Percentiles rank a stretch among this genome's conserved stretches.
Evolutionary conservation across 768 basidiomycete genomes (phyloP).

Genomic region (Pleurotus giganteus): DNA sequence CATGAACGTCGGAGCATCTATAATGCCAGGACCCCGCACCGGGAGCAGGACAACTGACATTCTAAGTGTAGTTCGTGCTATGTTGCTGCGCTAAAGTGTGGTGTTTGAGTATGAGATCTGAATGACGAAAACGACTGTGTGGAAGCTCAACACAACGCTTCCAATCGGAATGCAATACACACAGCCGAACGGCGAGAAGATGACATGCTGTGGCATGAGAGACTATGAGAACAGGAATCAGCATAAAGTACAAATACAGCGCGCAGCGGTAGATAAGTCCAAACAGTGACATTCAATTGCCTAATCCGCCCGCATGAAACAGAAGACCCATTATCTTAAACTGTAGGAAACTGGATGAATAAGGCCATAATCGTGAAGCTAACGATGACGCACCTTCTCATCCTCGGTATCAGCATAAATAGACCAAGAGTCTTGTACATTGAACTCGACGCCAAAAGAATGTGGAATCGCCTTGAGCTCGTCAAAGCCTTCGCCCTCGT

Average conservation of each 20-base stretch:
- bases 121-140: background rate
- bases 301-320: conserved; percentile 21
- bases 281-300: background rate
- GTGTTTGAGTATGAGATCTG: too few species aligned
- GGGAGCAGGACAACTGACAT: too few species aligned
- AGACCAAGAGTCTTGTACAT: conserved; percentile 46
- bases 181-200: background rate
- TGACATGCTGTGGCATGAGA: background rate
- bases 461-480: conserved; percentile 63
- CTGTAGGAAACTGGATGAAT: conserved; percentile 21
- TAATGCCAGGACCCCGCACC: too few species aligned
- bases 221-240: background rate
- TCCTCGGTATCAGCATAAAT: conserved; percentile 62
- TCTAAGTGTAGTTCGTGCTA: too few species aligned
- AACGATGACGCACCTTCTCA: conserved; percentile 48
- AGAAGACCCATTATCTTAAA: conserved; percentile 47
- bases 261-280: background rate
- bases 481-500: conserved; percentile 62
- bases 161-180: background rate
- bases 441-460: conserved; percentile 66
- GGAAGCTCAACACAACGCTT: background rate
- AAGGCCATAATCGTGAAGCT: background rate
- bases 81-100: too few species aligned
- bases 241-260: background rate
- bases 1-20: too few species aligned